Percentiles rank a stretch among this genome's conserved stretches.
Conservation (phyloP, 2,329 filamentous ascomycete species). For the Onygena corvina region DNA sequence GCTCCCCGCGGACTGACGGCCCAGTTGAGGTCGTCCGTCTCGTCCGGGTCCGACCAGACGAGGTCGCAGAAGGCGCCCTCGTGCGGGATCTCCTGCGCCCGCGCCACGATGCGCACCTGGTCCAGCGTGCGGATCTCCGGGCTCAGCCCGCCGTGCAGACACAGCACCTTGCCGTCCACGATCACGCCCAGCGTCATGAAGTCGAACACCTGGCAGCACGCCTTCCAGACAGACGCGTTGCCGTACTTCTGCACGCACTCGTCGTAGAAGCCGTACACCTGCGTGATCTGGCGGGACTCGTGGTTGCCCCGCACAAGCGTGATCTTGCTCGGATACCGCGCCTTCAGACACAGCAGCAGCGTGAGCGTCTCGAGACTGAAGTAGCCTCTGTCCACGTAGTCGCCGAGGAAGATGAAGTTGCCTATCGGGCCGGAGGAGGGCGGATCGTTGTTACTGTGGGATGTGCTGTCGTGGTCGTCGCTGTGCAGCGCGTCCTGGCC, state of each 20-base stretch:
- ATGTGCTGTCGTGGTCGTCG: background rate
- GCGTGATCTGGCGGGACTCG: slow-evolving; percentile 96
- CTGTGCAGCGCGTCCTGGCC: background rate
- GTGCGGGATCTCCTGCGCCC: slow-evolving; percentile 96
- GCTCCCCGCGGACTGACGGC: slow-evolving; percentile 90
- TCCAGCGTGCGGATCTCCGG: slow-evolving; percentile 93
- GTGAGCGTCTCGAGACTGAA: slow-evolving; percentile 98
- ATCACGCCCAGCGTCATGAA: slow-evolving; percentile 93
- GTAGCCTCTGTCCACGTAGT: slow-evolving; percentile 97
- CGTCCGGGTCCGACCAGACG: slow-evolving; percentile 95
- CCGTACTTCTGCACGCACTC: slow-evolving; percentile 98
- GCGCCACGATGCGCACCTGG: slow-evolving; percentile 87
- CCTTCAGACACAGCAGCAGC: slow-evolving; percentile 46
- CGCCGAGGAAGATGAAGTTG: slow-evolving; percentile 46
- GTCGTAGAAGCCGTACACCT: slow-evolving; percentile 99
- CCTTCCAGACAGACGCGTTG: slow-evolving; percentile 99
- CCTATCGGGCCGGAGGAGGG: too few relatives aligned
- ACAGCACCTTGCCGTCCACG: slow-evolving; percentile 99
- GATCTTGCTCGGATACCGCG: slow-evolving; percentile 91
- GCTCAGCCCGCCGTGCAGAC: slow-evolving; percentile 88
- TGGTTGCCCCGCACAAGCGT: slow-evolving; percentile 98
- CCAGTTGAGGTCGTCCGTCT: slow-evolving; percentile 68
- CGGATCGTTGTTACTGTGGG: too few relatives aligned
- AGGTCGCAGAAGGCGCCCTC: slow-evolving; percentile 98
- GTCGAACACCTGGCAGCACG: slow-evolving; percentile 97